Conservation (phyloP, 192 early-diverging fungal species). For the Umbelopsis ramanniana region DNA sequence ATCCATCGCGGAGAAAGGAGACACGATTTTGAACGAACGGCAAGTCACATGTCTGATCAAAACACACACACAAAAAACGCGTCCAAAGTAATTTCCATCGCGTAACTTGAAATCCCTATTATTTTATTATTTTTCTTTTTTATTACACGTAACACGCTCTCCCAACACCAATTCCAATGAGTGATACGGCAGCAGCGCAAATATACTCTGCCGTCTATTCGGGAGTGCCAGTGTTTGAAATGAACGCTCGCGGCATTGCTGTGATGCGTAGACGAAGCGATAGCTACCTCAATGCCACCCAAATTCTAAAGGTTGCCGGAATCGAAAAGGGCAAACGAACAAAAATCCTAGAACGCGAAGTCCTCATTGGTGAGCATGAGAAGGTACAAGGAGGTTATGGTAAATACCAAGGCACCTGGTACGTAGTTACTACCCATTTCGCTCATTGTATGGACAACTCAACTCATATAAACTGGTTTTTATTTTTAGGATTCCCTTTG, state of each 20-base stretch:
- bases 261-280: constrained; percentile 85
- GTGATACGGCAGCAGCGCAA: constrained; percentile 14
- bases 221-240: constrained; percentile 81
- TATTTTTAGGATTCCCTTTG: constrained; percentile 81
- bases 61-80: constrained; percentile 10
- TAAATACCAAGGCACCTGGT: constrained; percentile 93
- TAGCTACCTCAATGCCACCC: constrained; percentile 87
- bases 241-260: constrained; percentile 68
- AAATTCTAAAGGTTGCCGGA: constrained; percentile 90
- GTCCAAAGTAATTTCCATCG: constrained; percentile 14
- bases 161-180: background rate
- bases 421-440: constrained; percentile 24
- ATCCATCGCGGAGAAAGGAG: background rate
- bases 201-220: constrained; percentile 64
- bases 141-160: background rate
- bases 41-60: constrained; percentile 9
- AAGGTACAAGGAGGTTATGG: constrained; percentile 97
- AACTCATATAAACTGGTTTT: background rate
- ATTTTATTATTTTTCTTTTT: background rate
- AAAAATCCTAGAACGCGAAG: constrained; percentile 87
- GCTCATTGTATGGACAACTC: background rate
- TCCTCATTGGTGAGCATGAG: constrained; percentile 81
- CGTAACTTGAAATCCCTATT: background rate
- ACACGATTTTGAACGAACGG: too few relatives aligned
- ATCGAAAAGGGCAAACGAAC: constrained; percentile 86